These are phyloP conservation scores for Ceratocystis albifundus DNA, from an alignment of 2,329 filamentous ascomycete species.

Conservation along the genomic window DNA sequence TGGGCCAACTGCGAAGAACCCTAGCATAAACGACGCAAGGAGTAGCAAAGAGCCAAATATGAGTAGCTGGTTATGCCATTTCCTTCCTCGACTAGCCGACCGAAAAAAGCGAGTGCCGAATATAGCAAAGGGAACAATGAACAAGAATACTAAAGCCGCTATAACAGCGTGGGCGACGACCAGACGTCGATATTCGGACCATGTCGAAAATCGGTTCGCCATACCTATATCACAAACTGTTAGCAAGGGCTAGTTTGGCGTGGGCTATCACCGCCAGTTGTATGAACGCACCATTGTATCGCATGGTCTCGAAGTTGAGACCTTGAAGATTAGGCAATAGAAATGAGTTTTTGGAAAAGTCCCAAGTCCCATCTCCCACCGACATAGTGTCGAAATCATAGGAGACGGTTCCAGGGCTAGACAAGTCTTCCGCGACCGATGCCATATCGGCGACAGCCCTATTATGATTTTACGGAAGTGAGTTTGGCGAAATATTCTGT, in stretches of 20 bases:
- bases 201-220: conserved; percentile 63
- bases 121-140: conserved; percentile 62
- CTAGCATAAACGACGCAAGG: conserved; percentile 61
- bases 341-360: conserved; percentile 64
- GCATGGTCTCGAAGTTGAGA: conserved; percentile 69
- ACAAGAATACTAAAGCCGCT: conserved; percentile 60
- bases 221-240: conserved; percentile 46
- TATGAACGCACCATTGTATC: conserved; percentile 58
- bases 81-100: conserved; percentile 49
- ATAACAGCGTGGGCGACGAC: conserved; percentile 62
- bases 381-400: conserved; percentile 64
- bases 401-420: conserved; percentile 57
- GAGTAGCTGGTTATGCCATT: conserved; percentile 63
- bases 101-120: conserved; percentile 62
- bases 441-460: conserved; percentile 44
- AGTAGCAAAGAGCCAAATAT: conserved; percentile 55
- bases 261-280: neutral
- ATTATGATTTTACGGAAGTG: neutral
- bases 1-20: conserved; percentile 67
- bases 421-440: conserved; percentile 48
- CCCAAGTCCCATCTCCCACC: conserved; percentile 77
- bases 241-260: neutral
- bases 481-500: neutral
- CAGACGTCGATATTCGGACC: conserved; percentile 58
- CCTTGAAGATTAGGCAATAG: conserved; percentile 66